Percentiles rank a stretch among this genome's conserved stretches.
Conservation (phyloP, 148 eudicot genomes). For the Hydrangea macrophylla region DNA sequence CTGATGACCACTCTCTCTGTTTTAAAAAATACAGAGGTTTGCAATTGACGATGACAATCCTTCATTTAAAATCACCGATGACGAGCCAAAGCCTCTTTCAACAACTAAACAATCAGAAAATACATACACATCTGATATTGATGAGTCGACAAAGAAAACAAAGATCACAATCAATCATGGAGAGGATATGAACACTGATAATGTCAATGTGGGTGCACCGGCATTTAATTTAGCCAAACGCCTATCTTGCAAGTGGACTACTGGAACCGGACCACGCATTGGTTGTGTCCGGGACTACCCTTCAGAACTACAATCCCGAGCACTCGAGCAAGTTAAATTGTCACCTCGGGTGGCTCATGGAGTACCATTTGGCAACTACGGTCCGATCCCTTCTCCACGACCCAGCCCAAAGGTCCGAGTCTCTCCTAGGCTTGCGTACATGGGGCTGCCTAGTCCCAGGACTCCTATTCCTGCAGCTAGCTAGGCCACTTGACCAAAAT, state of each 20-base stretch:
- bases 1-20: conserved; percentile 2
- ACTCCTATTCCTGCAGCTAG: conserved; percentile 42
- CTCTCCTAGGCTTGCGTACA: conserved; percentile 45
- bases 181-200: too few species aligned
- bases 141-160: background rate
- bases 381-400: conserved; percentile 43
- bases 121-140: too few species aligned
- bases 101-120: too few species aligned
- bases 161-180: background rate
- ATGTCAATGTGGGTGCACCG: conserved; percentile 17
- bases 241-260: conserved; percentile 76
- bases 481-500: background rate
- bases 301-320: conserved; percentile 65
- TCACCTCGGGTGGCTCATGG: conserved; percentile 56
- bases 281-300: conserved; percentile 91
- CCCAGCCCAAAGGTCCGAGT: conserved; percentile 42
- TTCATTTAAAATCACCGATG: conserved; percentile 34
- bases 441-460: conserved; percentile 70
- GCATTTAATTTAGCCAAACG: conserved; percentile 42
- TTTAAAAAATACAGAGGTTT: conserved; percentile 57
- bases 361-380: conserved; percentile 16
- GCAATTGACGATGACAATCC: conserved; percentile 52
- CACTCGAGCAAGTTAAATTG: conserved; percentile 89
- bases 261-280: conserved; percentile 72
- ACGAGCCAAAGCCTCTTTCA: conserved; percentile 32